phyloP scores from a whole-genome alignment of 2,329 filamentous ascomycete genomes.

The Beauveria caledonica region DNA sequence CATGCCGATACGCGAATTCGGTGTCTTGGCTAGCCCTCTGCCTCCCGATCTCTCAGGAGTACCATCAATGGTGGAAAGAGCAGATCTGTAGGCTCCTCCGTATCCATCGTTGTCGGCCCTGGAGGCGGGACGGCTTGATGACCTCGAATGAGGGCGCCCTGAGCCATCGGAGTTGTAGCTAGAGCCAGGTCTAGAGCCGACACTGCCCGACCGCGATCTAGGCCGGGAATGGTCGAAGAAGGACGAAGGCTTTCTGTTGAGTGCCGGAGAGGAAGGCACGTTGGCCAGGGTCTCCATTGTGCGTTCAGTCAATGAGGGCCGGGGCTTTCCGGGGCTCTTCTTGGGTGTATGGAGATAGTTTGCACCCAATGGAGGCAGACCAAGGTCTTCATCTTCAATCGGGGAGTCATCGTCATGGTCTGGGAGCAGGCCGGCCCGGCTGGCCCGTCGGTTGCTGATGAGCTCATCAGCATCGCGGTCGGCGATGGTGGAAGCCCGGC shows the following conservation, averaged over 20 bases:
- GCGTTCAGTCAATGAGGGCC: conserved; percentile 66
- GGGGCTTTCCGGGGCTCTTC: conserved; percentile 22
- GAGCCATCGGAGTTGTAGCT: conserved; percentile 56
- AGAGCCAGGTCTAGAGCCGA: conserved; percentile 44
- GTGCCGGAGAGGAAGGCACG: conserved; percentile 67
- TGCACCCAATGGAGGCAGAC: not conserved
- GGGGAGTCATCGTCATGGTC: conserved; percentile 13
- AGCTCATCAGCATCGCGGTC: conserved; percentile 9
- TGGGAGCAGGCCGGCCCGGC: not conserved
- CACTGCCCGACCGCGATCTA: conserved; percentile 36
- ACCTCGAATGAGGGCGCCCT: conserved; percentile 40
- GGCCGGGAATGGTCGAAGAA: conserved; percentile 65
- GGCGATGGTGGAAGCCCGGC: conserved; percentile 8
- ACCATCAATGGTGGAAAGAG: conserved; percentile 34
- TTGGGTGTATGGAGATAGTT: conserved; percentile 16
- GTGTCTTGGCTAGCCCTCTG: conserved; percentile 16
- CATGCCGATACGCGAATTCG: conserved; percentile 19
- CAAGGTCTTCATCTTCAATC: not conserved
- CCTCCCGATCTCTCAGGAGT: conserved; percentile 31
- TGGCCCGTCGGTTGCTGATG: not conserved
- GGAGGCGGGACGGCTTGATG: conserved; percentile 47
- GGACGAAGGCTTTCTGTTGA: conserved; percentile 57
- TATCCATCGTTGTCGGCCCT: conserved; percentile 41
- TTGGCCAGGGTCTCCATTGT: conserved; percentile 78
- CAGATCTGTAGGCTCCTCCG: conserved; percentile 35